A percentile compares a stretch with the other conserved stretches of the same genome.
Evolutionary conservation across 2,329 filamentous ascomycete species (phyloP).

Genomic region (Botrytis fragariae): DNA sequence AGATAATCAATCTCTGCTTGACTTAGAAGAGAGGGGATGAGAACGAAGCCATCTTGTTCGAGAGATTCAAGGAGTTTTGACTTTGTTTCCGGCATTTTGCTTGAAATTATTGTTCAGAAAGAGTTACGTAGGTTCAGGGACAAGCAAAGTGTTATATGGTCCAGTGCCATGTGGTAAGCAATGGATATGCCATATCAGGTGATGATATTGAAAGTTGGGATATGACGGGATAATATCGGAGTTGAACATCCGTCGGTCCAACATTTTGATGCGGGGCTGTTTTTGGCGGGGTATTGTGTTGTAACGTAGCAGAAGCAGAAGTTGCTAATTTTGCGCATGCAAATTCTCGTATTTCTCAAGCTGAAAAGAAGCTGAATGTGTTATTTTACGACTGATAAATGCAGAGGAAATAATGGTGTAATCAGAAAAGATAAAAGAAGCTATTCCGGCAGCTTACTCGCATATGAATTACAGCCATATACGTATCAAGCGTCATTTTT

Average conservation of each 20-base stretch:
- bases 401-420: background rate
- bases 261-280: constrained; percentile 8
- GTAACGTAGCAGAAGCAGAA: constrained; percentile 7
- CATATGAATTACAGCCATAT: background rate
- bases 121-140: background rate
- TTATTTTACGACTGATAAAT: background rate
- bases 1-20: constrained; percentile 55
- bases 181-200: constrained; percentile 8
- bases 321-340: background rate
- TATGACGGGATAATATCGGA: constrained; percentile 3
- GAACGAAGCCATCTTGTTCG: constrained; percentile 70
- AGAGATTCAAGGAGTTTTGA: constrained; percentile 44
- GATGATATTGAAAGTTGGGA: background rate
- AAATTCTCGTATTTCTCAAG: background rate
- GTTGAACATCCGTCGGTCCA: background rate
- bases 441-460: background rate
- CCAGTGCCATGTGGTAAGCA: background rate
- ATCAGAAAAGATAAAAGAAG: background rate
- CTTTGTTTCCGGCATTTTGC: constrained; percentile 27
- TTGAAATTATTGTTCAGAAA: background rate
- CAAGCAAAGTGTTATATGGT: background rate
- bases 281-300: constrained; percentile 1
- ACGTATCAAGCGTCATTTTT: background rate
- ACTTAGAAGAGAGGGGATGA: constrained; percentile 64
- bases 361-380: background rate